A percentile compares a stretch with the other conserved stretches of the same genome.
phyloP scores from a whole-genome alignment of 306 rosid genomes.

The Cicer arietinum region DNA sequence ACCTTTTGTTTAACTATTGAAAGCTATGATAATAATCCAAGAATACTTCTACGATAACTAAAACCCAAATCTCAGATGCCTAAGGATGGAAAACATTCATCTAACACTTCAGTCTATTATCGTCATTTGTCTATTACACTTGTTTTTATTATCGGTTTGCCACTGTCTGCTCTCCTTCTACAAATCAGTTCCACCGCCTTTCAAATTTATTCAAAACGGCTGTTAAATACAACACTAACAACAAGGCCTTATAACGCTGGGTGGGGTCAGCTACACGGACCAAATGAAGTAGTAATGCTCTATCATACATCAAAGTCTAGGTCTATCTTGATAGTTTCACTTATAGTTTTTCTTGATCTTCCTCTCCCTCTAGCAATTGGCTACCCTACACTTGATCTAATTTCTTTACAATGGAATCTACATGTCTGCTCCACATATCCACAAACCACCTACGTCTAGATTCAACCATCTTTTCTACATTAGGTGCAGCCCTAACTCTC shows the following conservation, averaged over 20 bases:
- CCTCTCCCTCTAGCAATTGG: background rate
- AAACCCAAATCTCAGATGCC: constrained; percentile 1
- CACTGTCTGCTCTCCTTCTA: background rate
- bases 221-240: background rate
- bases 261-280: background rate
- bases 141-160: background rate
- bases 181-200: background rate
- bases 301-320: background rate
- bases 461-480: background rate
- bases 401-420: background rate
- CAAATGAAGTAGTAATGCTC: background rate
- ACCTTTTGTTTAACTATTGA: background rate
- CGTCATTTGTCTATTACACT: background rate
- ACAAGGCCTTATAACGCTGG: background rate
- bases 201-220: background rate
- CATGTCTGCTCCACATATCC: background rate
- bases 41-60: background rate
- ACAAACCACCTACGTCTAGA: background rate
- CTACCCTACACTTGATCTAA: background rate
- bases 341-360: background rate
- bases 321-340: background rate
- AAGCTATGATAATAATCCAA: background rate
- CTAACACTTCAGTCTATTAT: background rate
- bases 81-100: background rate
- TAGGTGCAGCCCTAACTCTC: background rate